Percentiles rank a stretch among this genome's conserved stretches.
phyloP scores from a whole-genome alignment of 2,329 filamentous ascomycete genomes.

The Pseudogymnoascus sp. region DNA sequence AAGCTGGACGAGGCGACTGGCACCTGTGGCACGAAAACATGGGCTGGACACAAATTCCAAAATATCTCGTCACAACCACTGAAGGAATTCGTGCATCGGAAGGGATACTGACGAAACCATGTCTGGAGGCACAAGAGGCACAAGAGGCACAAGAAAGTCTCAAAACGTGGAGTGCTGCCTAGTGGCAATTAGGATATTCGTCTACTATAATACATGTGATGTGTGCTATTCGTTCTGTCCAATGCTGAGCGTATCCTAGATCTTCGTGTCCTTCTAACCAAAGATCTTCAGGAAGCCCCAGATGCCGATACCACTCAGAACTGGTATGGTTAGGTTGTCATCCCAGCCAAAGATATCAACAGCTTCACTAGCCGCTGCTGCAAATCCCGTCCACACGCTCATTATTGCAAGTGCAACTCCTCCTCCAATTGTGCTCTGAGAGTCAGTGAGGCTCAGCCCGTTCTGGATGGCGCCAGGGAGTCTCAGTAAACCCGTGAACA shows the following conservation, averaged over 20 bases:
- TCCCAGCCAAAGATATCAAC: conserved; percentile 91
- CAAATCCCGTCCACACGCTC: conserved; percentile 80
- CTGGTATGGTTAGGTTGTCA: conserved; percentile 94
- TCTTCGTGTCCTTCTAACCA: conserved; percentile 36
- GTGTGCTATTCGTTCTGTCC: conserved; percentile 3
- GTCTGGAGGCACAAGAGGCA: not conserved
- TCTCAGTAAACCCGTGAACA: conserved; percentile 72
- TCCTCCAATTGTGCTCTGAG: conserved; percentile 59
- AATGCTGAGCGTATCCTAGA: not conserved
- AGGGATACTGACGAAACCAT: not conserved
- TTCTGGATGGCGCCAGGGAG: conserved; percentile 56
- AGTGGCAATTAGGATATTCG: not conserved
- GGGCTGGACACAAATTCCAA: not conserved
- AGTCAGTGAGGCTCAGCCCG: conserved; percentile 52
- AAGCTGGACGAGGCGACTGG: not conserved
- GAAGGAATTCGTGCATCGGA: conserved; percentile 1
- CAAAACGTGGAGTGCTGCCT: conserved; percentile 3
- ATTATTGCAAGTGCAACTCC: conserved; percentile 68
- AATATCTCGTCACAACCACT: not conserved
- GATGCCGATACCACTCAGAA: conserved; percentile 79
- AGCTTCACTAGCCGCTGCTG: conserved; percentile 83
- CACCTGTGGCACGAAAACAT: conserved; percentile 9
- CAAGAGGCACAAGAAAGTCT: conserved; percentile 1
- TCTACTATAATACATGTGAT: conserved; percentile 10
- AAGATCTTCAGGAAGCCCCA: conserved; percentile 90